Percentiles rank a stretch among this genome's conserved stretches.
Conservation (phyloP, 257 asterid species). For the Solanum ossicruentum region DNA sequence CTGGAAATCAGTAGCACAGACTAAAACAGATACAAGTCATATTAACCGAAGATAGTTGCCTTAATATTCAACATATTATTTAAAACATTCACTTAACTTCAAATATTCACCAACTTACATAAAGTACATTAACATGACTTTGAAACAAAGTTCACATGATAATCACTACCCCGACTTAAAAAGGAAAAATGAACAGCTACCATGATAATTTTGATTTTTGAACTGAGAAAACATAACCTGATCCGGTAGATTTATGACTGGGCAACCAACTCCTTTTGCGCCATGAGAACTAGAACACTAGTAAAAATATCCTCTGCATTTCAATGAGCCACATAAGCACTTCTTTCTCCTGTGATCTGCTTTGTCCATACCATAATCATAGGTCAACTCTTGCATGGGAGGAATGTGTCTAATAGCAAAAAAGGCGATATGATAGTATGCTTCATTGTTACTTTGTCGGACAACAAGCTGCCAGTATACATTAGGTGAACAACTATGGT, state of each 20-base stretch:
- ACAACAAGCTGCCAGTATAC: slow-evolving; percentile 77
- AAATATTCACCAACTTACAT: background rate
- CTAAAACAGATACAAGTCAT: background rate
- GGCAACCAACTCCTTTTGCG: background rate
- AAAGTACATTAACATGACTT: background rate
- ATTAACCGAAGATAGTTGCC: background rate
- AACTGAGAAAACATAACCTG: background rate
- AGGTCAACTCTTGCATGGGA: slow-evolving; percentile 89
- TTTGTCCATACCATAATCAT: slow-evolving; percentile 67
- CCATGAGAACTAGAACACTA: slow-evolving; percentile 5
- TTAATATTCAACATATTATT: background rate
- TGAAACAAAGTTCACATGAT: background rate
- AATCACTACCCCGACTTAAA: background rate
- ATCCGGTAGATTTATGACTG: background rate
- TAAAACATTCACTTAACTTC: background rate
- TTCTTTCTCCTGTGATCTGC: slow-evolving; percentile 41
- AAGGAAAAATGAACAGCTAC: background rate
- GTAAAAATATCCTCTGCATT: slow-evolving; percentile 75
- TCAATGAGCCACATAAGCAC: slow-evolving; percentile 65
- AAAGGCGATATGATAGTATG: slow-evolving; percentile 67
- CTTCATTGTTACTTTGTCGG: slow-evolving; percentile 47
- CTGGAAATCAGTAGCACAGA: background rate
- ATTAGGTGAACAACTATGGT: slow-evolving; percentile 88
- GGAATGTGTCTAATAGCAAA: slow-evolving; percentile 79
- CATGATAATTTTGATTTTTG: background rate